Base-by-base conservation (phyloP, 805 yeast genomes). In the Sugiyamaella valdiviana region DNA sequence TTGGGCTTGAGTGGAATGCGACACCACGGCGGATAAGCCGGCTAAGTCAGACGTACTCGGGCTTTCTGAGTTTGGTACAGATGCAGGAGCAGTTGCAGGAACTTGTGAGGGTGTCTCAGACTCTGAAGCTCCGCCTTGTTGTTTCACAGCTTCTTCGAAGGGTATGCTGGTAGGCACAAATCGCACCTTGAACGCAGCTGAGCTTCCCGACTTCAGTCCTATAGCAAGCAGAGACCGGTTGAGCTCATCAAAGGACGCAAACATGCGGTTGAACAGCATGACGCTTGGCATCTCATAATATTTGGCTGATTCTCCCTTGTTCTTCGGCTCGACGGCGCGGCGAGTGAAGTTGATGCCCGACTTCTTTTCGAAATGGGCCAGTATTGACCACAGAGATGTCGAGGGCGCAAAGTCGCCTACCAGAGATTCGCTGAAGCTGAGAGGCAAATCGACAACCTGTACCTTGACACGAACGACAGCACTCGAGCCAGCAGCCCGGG, bases 291-390 rank as follows among this genome's bases (percentile, higher is more conserved):
- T 10, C 37, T 53, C 58, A 45, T 58, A 58, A 6, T 29, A 35
- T 20, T 26, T 15, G 5, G 42, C 39, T 15, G 42, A 23, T 17
- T 15, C 20, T 6, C 39, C 36, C 39, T 19, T 39, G 24, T 36
- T 26, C 15, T 16, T 15, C 39, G 21, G 21, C 19, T 36, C 39
- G 14, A 44, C 44, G 4, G 49, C 26, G 37, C 62, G 43, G 20
- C 45, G 16, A 2, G 62, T 58, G 36, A 60, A 45, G 38, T 57
- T 57, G 48, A 60, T 47, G 12, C 59, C 61, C 1, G 57, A 49
- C 7, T 39, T 44, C 6, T 36, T 36, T 39, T 60, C 60, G 43
- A 60, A 60, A 39, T 49, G 49, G 36, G 45, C 41, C 12, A 60
- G 50, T n/a, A 60, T 50, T 6, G 45, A 35, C 53, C 59, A 57